phyloP scores from a whole-genome alignment of 345 rosid species.

The Eucalyptus cloeziana region DNA sequence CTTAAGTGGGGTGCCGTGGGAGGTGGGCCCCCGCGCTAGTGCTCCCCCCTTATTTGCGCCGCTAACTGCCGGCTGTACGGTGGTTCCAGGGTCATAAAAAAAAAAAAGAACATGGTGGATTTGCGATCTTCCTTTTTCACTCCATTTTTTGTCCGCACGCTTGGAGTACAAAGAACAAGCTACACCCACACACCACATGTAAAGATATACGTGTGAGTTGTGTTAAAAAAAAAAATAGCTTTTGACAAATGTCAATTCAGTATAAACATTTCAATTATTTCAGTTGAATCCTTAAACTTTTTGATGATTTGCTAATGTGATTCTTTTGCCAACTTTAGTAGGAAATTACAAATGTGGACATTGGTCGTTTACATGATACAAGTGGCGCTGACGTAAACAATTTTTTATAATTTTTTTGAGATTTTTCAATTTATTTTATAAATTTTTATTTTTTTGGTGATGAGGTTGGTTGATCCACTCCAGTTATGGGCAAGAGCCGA shows the following conservation, averaged over 20 bases:
- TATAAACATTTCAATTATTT: background rate
- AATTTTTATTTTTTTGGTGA: too few relatives aligned
- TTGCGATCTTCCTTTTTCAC: background rate
- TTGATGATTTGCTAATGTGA: background rate
- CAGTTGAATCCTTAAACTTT: background rate
- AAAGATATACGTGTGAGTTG: background rate
- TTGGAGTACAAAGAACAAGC: background rate
- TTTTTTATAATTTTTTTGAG: background rate
- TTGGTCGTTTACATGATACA: background rate
- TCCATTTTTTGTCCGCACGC: too few relatives aligned
- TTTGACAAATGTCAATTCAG: rapidly evolving
- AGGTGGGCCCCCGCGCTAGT: too few relatives aligned
- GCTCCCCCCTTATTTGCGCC: too few relatives aligned
- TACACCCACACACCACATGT: background rate
- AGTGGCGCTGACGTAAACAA: rapidly evolving
- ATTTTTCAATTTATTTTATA: background rate
- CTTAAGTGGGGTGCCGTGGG: too few relatives aligned
- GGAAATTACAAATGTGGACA: background rate
- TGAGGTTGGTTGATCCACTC: too few relatives aligned
- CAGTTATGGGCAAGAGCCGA: too few relatives aligned
- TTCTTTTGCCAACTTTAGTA: background rate
- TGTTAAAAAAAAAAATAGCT: background rate
- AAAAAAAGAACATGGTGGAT: background rate
- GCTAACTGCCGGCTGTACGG: too few relatives aligned
- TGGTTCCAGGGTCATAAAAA: too few relatives aligned